Evolutionary conservation across 1,139 yeast genomes (phyloP).

Genomic region (Williopsis jadinii): DNA sequence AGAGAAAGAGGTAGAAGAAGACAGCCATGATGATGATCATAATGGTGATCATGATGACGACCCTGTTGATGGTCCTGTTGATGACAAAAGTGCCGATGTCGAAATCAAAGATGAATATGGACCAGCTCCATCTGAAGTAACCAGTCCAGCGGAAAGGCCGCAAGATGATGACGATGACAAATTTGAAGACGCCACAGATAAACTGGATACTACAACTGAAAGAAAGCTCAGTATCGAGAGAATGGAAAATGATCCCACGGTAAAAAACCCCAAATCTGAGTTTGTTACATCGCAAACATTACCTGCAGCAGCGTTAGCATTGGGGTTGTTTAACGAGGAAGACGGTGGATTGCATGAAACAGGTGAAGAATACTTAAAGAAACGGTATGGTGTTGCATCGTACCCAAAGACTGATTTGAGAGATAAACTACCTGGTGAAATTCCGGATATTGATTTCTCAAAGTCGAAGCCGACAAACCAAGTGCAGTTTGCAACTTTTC

Average conservation of each 20-base stretch:
- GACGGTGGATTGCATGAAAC: conserved; percentile 40
- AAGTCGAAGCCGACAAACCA: conserved; percentile 84
- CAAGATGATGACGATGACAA: conserved; percentile 1
- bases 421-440: conserved; percentile 75
- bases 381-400: conserved; percentile 81
- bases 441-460: conserved; percentile 84
- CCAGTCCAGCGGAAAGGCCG: no score
- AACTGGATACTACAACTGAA: neutral
- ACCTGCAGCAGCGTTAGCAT: conserved; percentile 58
- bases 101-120: no score
- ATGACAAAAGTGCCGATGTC: no score
- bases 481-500: conserved; percentile 86
- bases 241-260: conserved; percentile 50
- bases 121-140: no score
- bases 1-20: conserved; percentile 11
- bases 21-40: neutral
- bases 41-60: conserved; percentile 10
- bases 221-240: conserved; percentile 19
- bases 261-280: conserved; percentile 72
- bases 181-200: conserved; percentile 10
- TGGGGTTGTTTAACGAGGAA: conserved; percentile 63
- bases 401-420: conserved; percentile 76
- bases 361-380: conserved; percentile 68
- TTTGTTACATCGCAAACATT: conserved; percentile 68
- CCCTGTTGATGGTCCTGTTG: no score